These are phyloP conservation scores for Magnaporthales sp. DNA, from an alignment of 2,329 filamentous ascomycete genomes.

Conservation along the genomic window DNA sequence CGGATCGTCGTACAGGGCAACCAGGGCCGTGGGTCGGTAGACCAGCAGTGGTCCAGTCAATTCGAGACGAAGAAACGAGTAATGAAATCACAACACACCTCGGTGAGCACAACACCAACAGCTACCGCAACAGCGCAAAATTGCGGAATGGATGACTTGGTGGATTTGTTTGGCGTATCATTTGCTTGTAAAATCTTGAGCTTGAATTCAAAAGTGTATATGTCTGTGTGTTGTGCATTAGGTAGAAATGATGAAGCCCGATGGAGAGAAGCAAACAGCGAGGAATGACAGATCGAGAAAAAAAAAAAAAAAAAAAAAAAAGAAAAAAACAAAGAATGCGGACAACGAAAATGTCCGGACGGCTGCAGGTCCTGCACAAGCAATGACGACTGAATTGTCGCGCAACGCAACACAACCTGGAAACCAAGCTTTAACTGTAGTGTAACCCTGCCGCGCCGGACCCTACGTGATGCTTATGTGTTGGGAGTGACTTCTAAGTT, in stretches of 20 bases:
- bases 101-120: neutral
- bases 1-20: neutral
- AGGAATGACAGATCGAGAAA: neutral
- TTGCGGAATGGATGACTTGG: neutral
- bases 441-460: neutral
- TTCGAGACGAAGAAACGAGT: neutral
- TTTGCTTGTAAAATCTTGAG: neutral
- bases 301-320: neutral
- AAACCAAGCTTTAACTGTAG: neutral
- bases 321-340: neutral
- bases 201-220: neutral
- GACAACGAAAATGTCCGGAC: neutral
- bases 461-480: neutral
- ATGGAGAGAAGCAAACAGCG: neutral
- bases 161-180: neutral
- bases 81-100: neutral
- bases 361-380: neutral
- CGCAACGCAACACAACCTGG: neutral
- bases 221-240: neutral
- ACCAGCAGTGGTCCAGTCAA: neutral
- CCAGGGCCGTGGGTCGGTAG: neutral
- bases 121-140: constrained; percentile 2
- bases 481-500: too few relatives aligned
- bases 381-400: neutral
- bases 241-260: neutral